Percentiles rank a stretch among this genome's conserved stretches.
These are phyloP conservation scores for Botrytis deweyae DNA, from an alignment of 2,329 filamentous ascomycete species.

Conservation along the genomic window DNA sequence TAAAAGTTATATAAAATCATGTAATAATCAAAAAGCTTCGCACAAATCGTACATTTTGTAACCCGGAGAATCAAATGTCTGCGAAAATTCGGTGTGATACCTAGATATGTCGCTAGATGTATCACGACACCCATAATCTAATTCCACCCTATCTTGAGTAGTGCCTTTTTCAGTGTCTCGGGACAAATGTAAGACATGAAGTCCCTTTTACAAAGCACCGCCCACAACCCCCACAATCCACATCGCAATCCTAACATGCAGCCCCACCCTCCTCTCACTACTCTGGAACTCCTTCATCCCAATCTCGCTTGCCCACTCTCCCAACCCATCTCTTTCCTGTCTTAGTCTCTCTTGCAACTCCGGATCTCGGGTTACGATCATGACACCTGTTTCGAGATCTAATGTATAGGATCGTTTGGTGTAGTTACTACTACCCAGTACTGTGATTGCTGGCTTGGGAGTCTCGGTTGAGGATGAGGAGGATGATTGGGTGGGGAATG, in stretches of 20 bases:
- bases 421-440: constrained; percentile 93
- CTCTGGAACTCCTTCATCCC: constrained; percentile 76
- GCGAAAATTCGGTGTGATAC: background rate
- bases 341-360: constrained; percentile 70
- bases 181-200: background rate
- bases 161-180: background rate
- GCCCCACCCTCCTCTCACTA: constrained; percentile 77
- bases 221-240: constrained; percentile 87
- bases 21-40: background rate
- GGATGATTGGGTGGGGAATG: constrained; percentile 45
- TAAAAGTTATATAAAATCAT: background rate
- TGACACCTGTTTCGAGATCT: constrained; percentile 84
- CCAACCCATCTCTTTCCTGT: constrained; percentile 77
- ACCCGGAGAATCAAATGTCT: background rate
- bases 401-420: constrained; percentile 90
- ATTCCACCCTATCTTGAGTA: background rate
- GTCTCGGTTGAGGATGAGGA: background rate
- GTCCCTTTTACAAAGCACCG: constrained; percentile 67
- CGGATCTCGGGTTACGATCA: constrained; percentile 79
- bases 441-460: constrained; percentile 30
- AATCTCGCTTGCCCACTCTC: constrained; percentile 68
- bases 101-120: background rate
- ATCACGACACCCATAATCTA: background rate
- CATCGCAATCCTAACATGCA: constrained; percentile 87
- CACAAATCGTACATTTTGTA: background rate